Conservation (phyloP, 2,329 filamentous ascomycete genomes). For the Aureobasidium sp. region DNA sequence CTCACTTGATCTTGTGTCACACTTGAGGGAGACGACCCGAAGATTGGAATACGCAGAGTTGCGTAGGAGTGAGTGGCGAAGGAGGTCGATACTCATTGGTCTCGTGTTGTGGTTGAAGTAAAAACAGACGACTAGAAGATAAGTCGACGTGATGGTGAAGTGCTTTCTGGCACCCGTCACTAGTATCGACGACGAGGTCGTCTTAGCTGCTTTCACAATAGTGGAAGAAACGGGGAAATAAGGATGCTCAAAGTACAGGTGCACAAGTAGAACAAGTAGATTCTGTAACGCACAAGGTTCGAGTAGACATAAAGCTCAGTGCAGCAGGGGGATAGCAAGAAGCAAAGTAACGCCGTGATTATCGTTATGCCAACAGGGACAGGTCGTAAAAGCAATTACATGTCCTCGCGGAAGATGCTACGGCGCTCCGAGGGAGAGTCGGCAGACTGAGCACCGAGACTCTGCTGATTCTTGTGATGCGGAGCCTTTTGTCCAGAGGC, state of each 20-base stretch:
- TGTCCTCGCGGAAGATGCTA: conserved; percentile 62
- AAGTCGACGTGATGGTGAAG: too few relatives aligned
- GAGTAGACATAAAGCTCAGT: background rate
- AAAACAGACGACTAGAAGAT: too few relatives aligned
- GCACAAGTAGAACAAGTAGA: background rate
- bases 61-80: background rate
- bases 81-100: too few relatives aligned
- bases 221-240: background rate
- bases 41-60: background rate
- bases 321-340: background rate
- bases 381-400: conserved; percentile 33
- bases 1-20: background rate
- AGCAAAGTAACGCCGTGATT: background rate
- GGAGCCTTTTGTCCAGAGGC: conserved; percentile 23
- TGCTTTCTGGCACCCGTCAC: too few relatives aligned
- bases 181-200: background rate
- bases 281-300: background rate
- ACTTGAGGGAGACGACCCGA: background rate
- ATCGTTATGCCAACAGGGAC: background rate
- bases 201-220: background rate
- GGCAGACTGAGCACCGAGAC: conserved; percentile 27
- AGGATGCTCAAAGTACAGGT: background rate
- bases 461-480: conserved; percentile 31
- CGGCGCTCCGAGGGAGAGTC: conserved; percentile 59
- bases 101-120: too few relatives aligned